Base-by-base conservation (phyloP, 2,329 filamentous ascomycete species). In the Ceratocystiopsis brevicomis region DNA sequence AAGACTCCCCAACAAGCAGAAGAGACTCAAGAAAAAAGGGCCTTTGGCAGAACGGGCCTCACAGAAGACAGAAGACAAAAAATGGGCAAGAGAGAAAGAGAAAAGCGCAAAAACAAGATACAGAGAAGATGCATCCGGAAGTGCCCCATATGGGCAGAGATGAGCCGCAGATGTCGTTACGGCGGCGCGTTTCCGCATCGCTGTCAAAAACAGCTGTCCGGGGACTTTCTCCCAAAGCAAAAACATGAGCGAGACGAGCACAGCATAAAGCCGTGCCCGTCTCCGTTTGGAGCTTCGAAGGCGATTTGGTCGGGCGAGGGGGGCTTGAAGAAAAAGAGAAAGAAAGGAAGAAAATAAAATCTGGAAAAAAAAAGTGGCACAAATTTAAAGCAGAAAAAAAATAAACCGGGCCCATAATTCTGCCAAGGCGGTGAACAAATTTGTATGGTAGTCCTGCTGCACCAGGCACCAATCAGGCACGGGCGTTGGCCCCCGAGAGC, bases 161-260 rank as follows among this genome's bases (percentile, higher is more conserved):
- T 85, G 65, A 87, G 80, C 85, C 85, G 83, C 86, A 68, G 46
- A 72, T 86, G 86, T 87, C 93, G 93, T 78, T 95, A 87, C 93
- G 88, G 86, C 87, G 87, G 85, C 84, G 87, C 85, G 83, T 95
- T 93, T 92, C 85, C 84, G 85, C 87, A 73, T 62, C 66, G 61
- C 65, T 56, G 56, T 55, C 38, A 55, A 52, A 66, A 43, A 44
- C 39, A 44, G 38, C 48, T 78, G 87, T 95, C 88, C 88, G 88
- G 88, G 88, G 88, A 96, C 88, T 96, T 96, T 96, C 88, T 94
- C 88, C 88, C 86, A 90, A 95, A 95, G 87, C 87, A 30, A 30
- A 9, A 30, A 30, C 25, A 6, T 10, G 25, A 34, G 41, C 48
- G 53, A 57, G 54, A 58, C 51, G 56, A 59, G 58, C 36, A 10